These are phyloP conservation scores for Ophiocordyceps unilateralis DNA, from an alignment of 2,329 filamentous ascomycete species.

Conservation along the genomic window DNA sequence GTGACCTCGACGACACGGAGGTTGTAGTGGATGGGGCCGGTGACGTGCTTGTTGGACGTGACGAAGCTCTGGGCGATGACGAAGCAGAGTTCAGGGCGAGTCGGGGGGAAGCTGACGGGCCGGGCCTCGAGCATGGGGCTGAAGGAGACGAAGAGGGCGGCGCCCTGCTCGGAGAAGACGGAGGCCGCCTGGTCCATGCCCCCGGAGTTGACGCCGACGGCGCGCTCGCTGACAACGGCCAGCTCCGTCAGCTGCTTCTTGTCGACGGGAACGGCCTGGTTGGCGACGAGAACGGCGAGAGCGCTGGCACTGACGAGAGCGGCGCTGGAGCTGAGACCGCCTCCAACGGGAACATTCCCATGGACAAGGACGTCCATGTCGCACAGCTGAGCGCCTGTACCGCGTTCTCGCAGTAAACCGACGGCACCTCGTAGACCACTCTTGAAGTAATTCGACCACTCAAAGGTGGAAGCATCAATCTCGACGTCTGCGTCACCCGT, in stretches of 20 bases:
- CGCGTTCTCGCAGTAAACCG: conserved; percentile 52
- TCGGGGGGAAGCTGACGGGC: conserved; percentile 67
- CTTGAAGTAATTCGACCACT: conserved; percentile 99
- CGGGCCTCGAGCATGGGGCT: conserved; percentile 58
- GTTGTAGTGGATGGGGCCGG: conserved; percentile 89
- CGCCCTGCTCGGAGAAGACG: conserved; percentile 75
- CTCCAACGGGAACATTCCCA: conserved; percentile 80
- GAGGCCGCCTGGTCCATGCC: conserved; percentile 98
- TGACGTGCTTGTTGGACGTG: conserved; percentile 84
- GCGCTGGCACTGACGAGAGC: conserved; percentile 86
- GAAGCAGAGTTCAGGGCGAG: conserved; percentile 71
- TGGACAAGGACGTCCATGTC: conserved; percentile 83
- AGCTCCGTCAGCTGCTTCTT: conserved; percentile 88
- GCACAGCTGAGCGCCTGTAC: conserved; percentile 40
- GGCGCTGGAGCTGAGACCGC: conserved; percentile 83
- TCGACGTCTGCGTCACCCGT: conserved; percentile 44
- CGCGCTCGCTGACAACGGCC: conserved; percentile 84
- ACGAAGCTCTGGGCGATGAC: conserved; percentile 91
- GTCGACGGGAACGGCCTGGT: conserved; percentile 60
- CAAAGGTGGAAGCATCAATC: conserved; percentile 71
- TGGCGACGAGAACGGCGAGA: conserved; percentile 72
- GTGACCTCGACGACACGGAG: conserved; percentile 91
- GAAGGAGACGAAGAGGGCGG: conserved; percentile 82
- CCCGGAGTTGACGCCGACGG: conserved; percentile 90
- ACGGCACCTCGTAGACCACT: conserved; percentile 72